A percentile compares a stretch with the other conserved stretches of the same genome.
These are phyloP conservation scores for Penicillium coffeae DNA, from an alignment of 495 filamentous ascomycete species.

Conservation along the genomic window DNA sequence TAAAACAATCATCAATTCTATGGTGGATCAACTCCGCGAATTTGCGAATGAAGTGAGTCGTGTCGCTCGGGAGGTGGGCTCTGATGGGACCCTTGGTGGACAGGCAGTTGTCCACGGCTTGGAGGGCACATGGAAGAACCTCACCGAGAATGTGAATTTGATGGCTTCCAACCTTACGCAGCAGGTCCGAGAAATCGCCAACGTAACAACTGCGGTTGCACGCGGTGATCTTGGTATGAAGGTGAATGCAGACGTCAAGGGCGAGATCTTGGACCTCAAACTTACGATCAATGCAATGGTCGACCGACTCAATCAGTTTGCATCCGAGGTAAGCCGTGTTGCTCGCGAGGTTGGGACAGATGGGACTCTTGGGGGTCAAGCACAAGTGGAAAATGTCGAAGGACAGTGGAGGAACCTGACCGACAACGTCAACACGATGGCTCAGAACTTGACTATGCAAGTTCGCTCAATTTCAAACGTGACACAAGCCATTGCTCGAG, in stretches of 20 bases:
- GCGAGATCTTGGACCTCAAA: slow-evolving; percentile 89
- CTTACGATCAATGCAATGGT: slow-evolving; percentile 94
- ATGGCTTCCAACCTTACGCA: slow-evolving; percentile 78
- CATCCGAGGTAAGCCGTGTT: slow-evolving; percentile 88
- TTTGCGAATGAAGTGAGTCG: slow-evolving; percentile 91
- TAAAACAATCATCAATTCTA: slow-evolving; percentile 89
- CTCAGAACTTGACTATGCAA: slow-evolving; percentile 88
- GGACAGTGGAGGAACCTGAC: slow-evolving; percentile 90
- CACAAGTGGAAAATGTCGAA: slow-evolving; percentile 87
- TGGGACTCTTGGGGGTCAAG: slow-evolving; percentile 82
- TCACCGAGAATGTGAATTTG: slow-evolving; percentile 92
- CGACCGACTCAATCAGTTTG: slow-evolving; percentile 86
- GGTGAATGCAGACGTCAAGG: slow-evolving; percentile 85
- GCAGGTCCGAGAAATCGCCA: slow-evolving; percentile 89
- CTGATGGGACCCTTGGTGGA: slow-evolving; percentile 81
- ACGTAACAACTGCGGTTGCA: slow-evolving; percentile 88
- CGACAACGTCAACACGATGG: slow-evolving; percentile 93
- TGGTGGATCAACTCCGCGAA: slow-evolving; percentile 89
- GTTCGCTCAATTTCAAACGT: slow-evolving; percentile 93
- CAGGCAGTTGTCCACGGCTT: slow-evolving; percentile 93
- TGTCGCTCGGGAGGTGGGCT: slow-evolving; percentile 85
- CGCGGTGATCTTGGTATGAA: slow-evolving; percentile 88
- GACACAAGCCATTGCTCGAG: slow-evolving; percentile 83
- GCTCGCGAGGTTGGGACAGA: slow-evolving; percentile 89
- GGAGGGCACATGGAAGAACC: slow-evolving; percentile 88